phyloP scores from a whole-genome alignment of 106 monocot genomes.

The Acorus gramineus region DNA sequence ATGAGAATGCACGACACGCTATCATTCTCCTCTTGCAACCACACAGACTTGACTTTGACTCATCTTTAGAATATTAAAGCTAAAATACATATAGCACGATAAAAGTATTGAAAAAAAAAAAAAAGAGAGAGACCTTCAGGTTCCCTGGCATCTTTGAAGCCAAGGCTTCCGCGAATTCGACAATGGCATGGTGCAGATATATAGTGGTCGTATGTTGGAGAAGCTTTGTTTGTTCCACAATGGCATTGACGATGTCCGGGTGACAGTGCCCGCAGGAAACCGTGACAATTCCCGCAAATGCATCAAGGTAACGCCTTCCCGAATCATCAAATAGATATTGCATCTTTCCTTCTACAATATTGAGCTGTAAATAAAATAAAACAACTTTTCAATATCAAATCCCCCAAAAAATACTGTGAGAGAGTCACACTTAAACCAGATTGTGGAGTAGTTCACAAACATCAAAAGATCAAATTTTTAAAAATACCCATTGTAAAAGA shows the following conservation, averaged over 20 bases:
- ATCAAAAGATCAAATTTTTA: too few species aligned
- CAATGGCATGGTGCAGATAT: constrained; percentile 90
- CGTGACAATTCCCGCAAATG: constrained; percentile 91
- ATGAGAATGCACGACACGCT: too few species aligned
- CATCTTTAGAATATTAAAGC: too few species aligned
- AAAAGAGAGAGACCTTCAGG: constrained; percentile 44
- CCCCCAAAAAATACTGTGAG: too few species aligned
- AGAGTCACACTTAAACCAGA: too few species aligned
- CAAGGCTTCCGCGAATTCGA: constrained; percentile 86
- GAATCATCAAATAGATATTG: constrained; percentile 90
- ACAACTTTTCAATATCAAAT: too few species aligned
- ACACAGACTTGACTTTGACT: too few species aligned
- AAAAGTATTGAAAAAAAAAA: neutral
- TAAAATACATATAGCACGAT: too few species aligned
- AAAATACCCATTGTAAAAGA: too few species aligned
- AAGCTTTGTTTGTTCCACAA: constrained; percentile 72
- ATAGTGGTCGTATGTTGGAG: constrained; percentile 94
- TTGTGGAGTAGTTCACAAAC: too few species aligned
- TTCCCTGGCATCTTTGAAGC: constrained; percentile 98
- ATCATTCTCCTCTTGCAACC: too few species aligned
- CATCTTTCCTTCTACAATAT: constrained; percentile 99
- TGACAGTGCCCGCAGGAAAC: constrained; percentile 97
- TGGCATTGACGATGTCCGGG: constrained; percentile 79
- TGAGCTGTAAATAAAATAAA: constrained; percentile 34
- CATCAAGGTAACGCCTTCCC: constrained; percentile 88